Evolutionary conservation across 805 yeast species (phyloP).

Genomic region (Teunomyces atbi): DNA sequence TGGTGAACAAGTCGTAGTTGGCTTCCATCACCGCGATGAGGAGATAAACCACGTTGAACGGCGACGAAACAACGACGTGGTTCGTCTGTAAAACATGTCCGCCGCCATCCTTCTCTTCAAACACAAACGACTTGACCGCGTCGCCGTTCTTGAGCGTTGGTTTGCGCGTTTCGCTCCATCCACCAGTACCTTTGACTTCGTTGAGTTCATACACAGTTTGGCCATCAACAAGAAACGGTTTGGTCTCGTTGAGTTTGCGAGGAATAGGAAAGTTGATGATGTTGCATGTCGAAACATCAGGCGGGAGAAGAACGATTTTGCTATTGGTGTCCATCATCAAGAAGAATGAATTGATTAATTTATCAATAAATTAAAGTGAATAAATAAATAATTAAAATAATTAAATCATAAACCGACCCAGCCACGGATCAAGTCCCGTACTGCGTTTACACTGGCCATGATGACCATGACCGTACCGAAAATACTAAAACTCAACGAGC

Average conservation of each 20-base stretch:
- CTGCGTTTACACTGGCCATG: conserved; percentile 53
- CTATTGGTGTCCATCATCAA: not conserved
- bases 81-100: conserved; percentile 44
- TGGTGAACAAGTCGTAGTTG: conserved; percentile 21
- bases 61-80: conserved; percentile 38
- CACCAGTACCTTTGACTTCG: conserved; percentile 36
- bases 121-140: conserved; percentile 43
- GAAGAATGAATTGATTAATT: not conserved
- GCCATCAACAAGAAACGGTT: conserved; percentile 8
- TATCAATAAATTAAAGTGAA: not conserved
- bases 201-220: conserved; percentile 38
- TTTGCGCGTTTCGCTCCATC: conserved; percentile 25
- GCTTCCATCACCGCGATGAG: conserved; percentile 35
- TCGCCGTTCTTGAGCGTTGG: conserved; percentile 18
- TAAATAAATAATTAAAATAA: not conserved
- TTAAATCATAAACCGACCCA: conserved; percentile 42
- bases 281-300: not conserved
- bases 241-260: not conserved
- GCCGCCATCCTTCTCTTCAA: conserved; percentile 14
- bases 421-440: conserved; percentile 38
- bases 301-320: conserved; percentile 5
- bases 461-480: conserved; percentile 75
- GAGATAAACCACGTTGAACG: conserved; percentile 39
- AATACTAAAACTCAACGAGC: conserved; percentile 65
- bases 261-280: conserved; percentile 6